Conservation (phyloP, 345 rosid genomes). For the Dipteronia dyeriana region DNA sequence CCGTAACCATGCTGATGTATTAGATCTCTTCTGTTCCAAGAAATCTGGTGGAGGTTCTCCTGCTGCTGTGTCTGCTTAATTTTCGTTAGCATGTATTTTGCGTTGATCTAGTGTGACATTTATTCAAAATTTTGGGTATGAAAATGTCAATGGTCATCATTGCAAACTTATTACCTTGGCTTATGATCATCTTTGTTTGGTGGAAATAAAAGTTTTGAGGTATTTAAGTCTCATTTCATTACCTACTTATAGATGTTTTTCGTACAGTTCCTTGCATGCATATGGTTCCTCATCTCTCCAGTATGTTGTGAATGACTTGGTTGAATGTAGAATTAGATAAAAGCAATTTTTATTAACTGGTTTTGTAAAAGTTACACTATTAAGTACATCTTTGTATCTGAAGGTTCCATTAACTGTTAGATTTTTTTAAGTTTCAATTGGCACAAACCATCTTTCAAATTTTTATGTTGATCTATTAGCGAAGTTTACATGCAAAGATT, state of each 20-base stretch:
- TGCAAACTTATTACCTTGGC: constrained; percentile 15
- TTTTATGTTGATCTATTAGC: neutral
- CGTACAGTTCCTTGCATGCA: neutral
- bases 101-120: constrained; percentile 21
- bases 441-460: neutral
- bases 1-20: constrained; percentile 77
- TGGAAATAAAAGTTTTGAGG: constrained; percentile 25
- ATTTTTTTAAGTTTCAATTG: neutral
- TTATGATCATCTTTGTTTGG: constrained; percentile 6
- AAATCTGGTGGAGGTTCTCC: constrained; percentile 33
- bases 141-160: constrained; percentile 17
- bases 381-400: constrained; percentile 7
- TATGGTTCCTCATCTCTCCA: neutral
- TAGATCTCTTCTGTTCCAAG: constrained; percentile 68
- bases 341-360: neutral
- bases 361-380: neutral
- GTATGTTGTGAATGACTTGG: neutral
- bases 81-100: constrained; percentile 24
- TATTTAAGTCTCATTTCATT: neutral
- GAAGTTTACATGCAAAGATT: neutral
- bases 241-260: neutral
- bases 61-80: constrained; percentile 34
- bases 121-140: constrained; percentile 20
- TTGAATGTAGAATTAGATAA: neutral
- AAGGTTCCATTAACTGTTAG: neutral